phyloP scores from a whole-genome alignment of 2,329 filamentous ascomycete species.

The Lojkania enalia region DNA sequence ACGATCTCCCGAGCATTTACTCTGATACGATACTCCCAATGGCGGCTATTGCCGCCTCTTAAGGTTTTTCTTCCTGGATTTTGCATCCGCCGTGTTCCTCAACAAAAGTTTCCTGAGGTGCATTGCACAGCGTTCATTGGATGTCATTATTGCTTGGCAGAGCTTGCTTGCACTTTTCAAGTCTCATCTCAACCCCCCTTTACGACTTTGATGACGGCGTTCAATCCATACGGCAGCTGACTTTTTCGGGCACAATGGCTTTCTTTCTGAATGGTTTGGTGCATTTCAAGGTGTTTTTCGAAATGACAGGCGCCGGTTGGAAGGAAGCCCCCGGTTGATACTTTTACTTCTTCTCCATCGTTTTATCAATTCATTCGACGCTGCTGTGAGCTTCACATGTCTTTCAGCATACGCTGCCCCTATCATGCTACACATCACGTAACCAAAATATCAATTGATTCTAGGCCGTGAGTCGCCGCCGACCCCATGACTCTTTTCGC shows the following conservation, averaged over 20 bases:
- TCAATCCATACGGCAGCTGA: conserved; percentile 12
- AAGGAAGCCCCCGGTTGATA: conserved; percentile 1
- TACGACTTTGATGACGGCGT: conserved; percentile 29
- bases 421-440: conserved; percentile 9
- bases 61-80: conserved; percentile 7
- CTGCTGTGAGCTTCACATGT: conserved; percentile 1
- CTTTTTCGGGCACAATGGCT: conserved; percentile 10
- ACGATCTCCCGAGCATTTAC: conserved; percentile 18
- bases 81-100: conserved; percentile 9
- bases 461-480: neutral
- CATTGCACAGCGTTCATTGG: conserved; percentile 12
- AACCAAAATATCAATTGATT: too few species aligned
- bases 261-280: conserved; percentile 18
- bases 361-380: conserved; percentile 3
- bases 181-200: conserved; percentile 6
- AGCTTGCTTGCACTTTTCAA: conserved; percentile 18
- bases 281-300: conserved; percentile 24
- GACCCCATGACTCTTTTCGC: conserved; percentile 2
- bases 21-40: conserved; percentile 2
- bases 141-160: conserved; percentile 17
- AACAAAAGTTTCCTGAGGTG: conserved; percentile 10
- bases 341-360: conserved; percentile 6
- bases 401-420: neutral
- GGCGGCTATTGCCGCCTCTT: conserved; percentile 1
- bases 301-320: conserved; percentile 9